phyloP scores from a whole-genome alignment of 495 filamentous ascomycete genomes.

The Delitschia confertaspora region DNA sequence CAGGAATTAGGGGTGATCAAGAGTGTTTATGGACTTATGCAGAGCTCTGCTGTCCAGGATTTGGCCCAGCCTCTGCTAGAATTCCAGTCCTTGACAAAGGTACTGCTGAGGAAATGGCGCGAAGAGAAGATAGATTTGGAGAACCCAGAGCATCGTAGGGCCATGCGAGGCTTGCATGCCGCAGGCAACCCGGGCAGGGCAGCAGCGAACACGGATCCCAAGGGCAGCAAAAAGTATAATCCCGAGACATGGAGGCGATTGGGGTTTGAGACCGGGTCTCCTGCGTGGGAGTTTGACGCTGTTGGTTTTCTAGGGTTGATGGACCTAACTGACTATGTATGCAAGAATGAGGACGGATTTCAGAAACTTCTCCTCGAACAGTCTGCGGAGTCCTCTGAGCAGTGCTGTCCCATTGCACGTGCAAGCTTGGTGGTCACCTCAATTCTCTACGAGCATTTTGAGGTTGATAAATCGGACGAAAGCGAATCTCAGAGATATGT shows the following conservation, averaged over 20 bases:
- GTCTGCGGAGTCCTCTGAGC: conserved; percentile 56
- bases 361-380: conserved; percentile 86
- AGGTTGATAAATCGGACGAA: conserved; percentile 77
- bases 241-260: conserved; percentile 90
- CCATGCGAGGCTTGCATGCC: conserved; percentile 72
- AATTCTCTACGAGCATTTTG: conserved; percentile 90
- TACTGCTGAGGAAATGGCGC: conserved; percentile 83
- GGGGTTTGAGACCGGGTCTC: conserved; percentile 86
- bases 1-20: conserved; percentile 93
- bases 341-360: conserved; percentile 82
- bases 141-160: conserved; percentile 77
- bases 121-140: conserved; percentile 77
- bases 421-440: conserved; percentile 80
- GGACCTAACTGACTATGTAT: conserved; percentile 89
- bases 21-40: conserved; percentile 83
- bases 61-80: conserved; percentile 87
- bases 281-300: conserved; percentile 71
- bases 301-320: conserved; percentile 93
- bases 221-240: conserved; percentile 58
- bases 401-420: conserved; percentile 80
- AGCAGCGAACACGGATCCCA: conserved; percentile 36
- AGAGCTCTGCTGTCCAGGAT: conserved; percentile 87
- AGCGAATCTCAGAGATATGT: conserved; percentile 73
- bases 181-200: conserved; percentile 60
- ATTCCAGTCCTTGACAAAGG: conserved; percentile 86